Percentiles rank a stretch among this genome's conserved stretches.
Evolutionary conservation across 805 yeast genomes (phyloP).

Genomic region (Kuraishia molischiana): DNA sequence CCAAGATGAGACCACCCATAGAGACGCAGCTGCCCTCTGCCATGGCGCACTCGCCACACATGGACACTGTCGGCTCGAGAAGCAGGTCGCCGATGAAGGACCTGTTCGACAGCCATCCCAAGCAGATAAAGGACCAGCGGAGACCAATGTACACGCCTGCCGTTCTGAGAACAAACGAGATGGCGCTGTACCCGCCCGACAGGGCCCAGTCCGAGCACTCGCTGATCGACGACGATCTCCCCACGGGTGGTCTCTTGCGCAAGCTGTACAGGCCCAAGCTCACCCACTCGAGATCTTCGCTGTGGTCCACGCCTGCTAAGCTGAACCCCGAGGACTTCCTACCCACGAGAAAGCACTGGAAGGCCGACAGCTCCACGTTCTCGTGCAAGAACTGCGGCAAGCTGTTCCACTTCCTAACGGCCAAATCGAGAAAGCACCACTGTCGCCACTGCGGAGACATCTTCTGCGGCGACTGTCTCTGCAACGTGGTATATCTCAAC

Average conservation of each 20-base stretch:
- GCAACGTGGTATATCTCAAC: slow-evolving; percentile 23
- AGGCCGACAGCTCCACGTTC: slow-evolving; percentile 54
- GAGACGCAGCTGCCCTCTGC: slow-evolving; percentile 32
- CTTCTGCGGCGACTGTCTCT: slow-evolving; percentile 27
- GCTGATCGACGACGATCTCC: background rate
- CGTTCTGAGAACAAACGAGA: slow-evolving; percentile 40
- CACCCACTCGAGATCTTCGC: slow-evolving; percentile 4
- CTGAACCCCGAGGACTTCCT: background rate
- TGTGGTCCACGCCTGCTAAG: slow-evolving; percentile 1
- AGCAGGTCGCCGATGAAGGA: slow-evolving; percentile 19
- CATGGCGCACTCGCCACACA: slow-evolving; percentile 14
- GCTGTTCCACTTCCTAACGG: slow-evolving; percentile 64
- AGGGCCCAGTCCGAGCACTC: background rate
- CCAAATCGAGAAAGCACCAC: slow-evolving; percentile 39
- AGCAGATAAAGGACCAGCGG: slow-evolving; percentile 71
- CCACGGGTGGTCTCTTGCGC: background rate
- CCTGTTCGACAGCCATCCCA: slow-evolving; percentile 28
- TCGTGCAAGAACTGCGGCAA: slow-evolving; percentile 63
- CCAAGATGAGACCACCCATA: slow-evolving; percentile 19
- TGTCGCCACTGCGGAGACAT: slow-evolving; percentile 31
- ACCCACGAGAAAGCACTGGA: slow-evolving; percentile 63
- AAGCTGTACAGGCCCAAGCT: background rate
- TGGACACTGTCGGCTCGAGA: slow-evolving; percentile 9
- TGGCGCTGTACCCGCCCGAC: background rate
- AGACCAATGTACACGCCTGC: slow-evolving; percentile 90